Evolutionary conservation across 2,329 filamentous ascomycete genomes (phyloP).

Genomic region (Penicillium paneum): DNA sequence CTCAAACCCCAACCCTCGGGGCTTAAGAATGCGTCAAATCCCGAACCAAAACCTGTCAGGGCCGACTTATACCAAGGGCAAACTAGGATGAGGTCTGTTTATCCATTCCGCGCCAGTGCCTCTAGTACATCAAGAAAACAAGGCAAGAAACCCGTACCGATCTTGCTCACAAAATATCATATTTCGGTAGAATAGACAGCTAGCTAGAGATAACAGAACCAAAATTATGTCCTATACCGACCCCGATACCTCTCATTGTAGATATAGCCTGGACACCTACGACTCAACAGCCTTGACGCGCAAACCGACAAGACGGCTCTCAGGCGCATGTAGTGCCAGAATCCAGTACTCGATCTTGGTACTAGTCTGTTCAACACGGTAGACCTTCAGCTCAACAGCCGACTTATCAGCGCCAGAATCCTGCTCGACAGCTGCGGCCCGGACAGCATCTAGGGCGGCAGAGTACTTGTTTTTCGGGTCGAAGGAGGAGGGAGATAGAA

Average conservation of each 20-base stretch:
- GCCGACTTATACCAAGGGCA: background rate
- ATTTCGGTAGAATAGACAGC: background rate
- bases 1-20: background rate
- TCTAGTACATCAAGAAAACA: background rate
- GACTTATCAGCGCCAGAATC: constrained; percentile 18
- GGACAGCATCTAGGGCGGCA: constrained; percentile 53
- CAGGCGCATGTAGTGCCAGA: constrained; percentile 59
- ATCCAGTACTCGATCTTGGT: constrained; percentile 77
- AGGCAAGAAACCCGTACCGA: background rate
- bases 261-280: constrained; percentile 30
- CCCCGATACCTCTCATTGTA: background rate
- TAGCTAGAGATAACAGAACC: background rate
- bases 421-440: constrained; percentile 39
- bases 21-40: constrained; percentile 12
- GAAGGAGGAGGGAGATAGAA: constrained; percentile 68
- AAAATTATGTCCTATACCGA: background rate
- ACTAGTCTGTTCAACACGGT: constrained; percentile 61
- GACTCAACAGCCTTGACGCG: constrained; percentile 77
- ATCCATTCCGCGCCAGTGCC: background rate
- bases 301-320: constrained; percentile 67
- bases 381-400: constrained; percentile 66
- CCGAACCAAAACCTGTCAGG: constrained; percentile 7
- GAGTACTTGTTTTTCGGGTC: constrained; percentile 68
- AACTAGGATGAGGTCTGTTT: background rate
- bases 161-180: background rate